phyloP scores from a whole-genome alignment of 2,329 filamentous ascomycete genomes.

The Paraphoma chrysanthemicola region DNA sequence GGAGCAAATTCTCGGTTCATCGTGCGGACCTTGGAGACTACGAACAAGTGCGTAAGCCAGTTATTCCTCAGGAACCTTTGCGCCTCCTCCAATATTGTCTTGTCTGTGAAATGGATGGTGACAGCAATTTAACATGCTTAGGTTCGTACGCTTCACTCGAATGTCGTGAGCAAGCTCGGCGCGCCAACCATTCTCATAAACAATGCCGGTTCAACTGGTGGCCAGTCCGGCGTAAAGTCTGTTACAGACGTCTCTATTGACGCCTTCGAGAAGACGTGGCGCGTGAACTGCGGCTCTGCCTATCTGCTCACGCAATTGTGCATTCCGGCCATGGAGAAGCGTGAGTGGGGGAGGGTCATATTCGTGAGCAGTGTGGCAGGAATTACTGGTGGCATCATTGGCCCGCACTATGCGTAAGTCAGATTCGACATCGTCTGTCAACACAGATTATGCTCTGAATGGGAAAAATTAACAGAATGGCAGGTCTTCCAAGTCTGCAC shows the following conservation, averaged over 20 bases:
- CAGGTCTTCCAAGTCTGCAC: slow-evolving; percentile 49
- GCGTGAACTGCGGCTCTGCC: slow-evolving; percentile 45
- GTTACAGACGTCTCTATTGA: slow-evolving; percentile 45
- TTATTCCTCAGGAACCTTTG: too few species aligned
- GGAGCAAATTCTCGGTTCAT: slow-evolving; percentile 34
- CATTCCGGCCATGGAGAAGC: slow-evolving; percentile 45
- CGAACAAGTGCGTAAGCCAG: slow-evolving; percentile 36
- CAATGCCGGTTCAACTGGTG: slow-evolving; percentile 44
- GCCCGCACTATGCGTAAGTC: slow-evolving; percentile 47
- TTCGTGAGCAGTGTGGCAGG: slow-evolving; percentile 50
- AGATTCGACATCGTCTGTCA: neutral
- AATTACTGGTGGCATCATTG: slow-evolving; percentile 50
- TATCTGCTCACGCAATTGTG: slow-evolving; percentile 50
- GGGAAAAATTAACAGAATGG: neutral
- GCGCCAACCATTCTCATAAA: slow-evolving; percentile 51
- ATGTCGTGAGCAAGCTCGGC: slow-evolving; percentile 42
- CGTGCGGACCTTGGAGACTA: slow-evolving; percentile 49
- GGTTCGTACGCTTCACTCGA: slow-evolving; percentile 42
- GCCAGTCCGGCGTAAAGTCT: slow-evolving; percentile 29
- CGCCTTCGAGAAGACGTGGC: slow-evolving; percentile 48
- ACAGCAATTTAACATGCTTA: slow-evolving; percentile 14
- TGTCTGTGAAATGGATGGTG: neutral
- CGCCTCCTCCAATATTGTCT: too few species aligned
- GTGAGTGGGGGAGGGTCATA: slow-evolving; percentile 47
- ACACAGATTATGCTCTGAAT: too few species aligned